Evolutionary conservation across 1,139 yeast genomes (phyloP), one percentile per base, ranked within the genome.

Genomic region (Ogataea hybrid): DNA sequence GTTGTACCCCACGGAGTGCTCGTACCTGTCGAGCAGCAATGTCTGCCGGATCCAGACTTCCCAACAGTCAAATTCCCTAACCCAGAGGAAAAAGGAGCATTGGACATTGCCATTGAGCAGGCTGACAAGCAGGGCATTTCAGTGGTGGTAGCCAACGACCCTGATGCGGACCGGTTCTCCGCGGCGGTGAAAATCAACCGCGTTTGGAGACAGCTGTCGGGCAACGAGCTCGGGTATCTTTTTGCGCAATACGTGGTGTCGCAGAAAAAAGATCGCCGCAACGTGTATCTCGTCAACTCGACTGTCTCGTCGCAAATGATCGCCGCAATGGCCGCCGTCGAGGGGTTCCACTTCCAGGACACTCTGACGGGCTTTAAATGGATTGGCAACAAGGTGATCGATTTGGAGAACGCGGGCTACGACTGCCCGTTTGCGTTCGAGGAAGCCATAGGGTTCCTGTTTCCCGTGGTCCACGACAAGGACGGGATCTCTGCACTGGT

Each of bases 391-490:
- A 76, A 80, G 49, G 95, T 96, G 1, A 78, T 84, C 28, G 86
- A 82, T 20, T 68, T 86, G 44, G 88, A 84, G 50, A 52, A 60
- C 0, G 63, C 75, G 31, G 96, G 95, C 0, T 79, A 60, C 54
- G 53, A 42, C 6, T 96, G 90, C 2, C 95, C 96, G 0, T 88
- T 89, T 68, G 97, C 87, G 0, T 92, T 77, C 59, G 98, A 92
- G 62, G 98, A 92, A 59, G 97, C 97, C 4, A 84, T 92, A 53
- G 98, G 98, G 3, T 92, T 80, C 66, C 88, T 92, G 97, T 87
- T 89, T 56, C 69, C 77, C 20, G 71, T 79, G n/a, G 87, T 85
- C 35, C 88, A 85, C 62, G 98, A 92, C 60, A 92, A 92, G 63
- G 98, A 92, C 59, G 98, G 98, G 1, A 75, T 92, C 20, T 69